These are phyloP conservation scores for Catunica adiposa DNA, from an alignment of 2,329 filamentous ascomycete genomes.

Conservation along the genomic window DNA sequence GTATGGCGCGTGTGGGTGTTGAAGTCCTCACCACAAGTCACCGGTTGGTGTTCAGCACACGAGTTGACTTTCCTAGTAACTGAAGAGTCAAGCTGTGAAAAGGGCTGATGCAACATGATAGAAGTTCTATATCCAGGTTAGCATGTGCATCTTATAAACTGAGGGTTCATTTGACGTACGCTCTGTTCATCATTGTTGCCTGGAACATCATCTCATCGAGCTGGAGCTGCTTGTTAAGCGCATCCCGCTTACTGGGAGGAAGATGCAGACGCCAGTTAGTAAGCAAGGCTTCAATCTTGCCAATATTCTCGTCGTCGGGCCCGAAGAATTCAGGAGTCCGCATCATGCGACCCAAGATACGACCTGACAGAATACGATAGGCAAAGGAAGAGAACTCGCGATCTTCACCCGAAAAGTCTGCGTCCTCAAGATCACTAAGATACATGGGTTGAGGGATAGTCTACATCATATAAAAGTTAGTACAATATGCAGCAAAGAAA, in stretches of 20 bases:
- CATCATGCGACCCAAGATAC: constrained; percentile 65
- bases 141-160: not conserved
- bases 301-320: constrained; percentile 36
- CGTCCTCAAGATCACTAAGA: constrained; percentile 60
- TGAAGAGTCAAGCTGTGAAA: constrained; percentile 55
- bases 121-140: constrained; percentile 29
- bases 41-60: constrained; percentile 43
- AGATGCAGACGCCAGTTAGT: constrained; percentile 69
- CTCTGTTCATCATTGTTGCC: constrained; percentile 60
- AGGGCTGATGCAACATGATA: constrained; percentile 65
- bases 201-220: constrained; percentile 87
- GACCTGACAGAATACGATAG: constrained; percentile 66
- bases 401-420: constrained; percentile 54
- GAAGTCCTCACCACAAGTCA: constrained; percentile 33
- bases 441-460: constrained; percentile 41
- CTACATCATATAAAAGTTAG: constrained; percentile 21
- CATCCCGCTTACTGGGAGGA: constrained; percentile 52
- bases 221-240: constrained; percentile 51
- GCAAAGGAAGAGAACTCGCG: constrained; percentile 67
- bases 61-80: constrained; percentile 43
- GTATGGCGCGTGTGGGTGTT: constrained; percentile 65
- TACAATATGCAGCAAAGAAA: not conserved
- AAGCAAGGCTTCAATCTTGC: constrained; percentile 34
- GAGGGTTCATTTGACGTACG: constrained; percentile 23
- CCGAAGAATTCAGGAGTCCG: constrained; percentile 34